phyloP scores from a whole-genome alignment of 176 grass and related monocot genomes.

The Raddia distichophylla region DNA sequence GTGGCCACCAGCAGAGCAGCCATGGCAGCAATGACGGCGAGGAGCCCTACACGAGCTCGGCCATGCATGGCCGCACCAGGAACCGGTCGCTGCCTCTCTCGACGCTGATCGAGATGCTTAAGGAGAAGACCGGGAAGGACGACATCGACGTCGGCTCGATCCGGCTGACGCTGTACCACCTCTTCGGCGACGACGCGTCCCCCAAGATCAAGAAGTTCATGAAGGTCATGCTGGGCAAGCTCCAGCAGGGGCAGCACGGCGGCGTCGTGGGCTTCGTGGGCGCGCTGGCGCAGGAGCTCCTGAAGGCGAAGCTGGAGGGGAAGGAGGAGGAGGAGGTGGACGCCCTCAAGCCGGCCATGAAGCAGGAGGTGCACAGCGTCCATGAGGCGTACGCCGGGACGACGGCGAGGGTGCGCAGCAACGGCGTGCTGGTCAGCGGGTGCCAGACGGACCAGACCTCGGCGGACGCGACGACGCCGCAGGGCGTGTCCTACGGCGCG shows the following conservation, averaged over 20 bases:
- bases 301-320: conserved; percentile 70
- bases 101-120: conserved; percentile 75
- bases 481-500: conserved; percentile 76
- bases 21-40: not conserved
- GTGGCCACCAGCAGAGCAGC: not conserved
- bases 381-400: conserved; percentile 62
- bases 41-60: not conserved
- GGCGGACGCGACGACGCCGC: conserved; percentile 59
- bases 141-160: conserved; percentile 83
- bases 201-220: conserved; percentile 95
- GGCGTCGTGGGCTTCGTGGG: conserved; percentile 55
- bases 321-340: conserved; percentile 32
- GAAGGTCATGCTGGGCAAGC: conserved; percentile 61
- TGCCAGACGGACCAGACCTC: conserved; percentile 95
- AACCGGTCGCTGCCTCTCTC: conserved; percentile 73
- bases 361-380: conserved; percentile 46
- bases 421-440: conserved; percentile 81
- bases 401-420: conserved; percentile 37
- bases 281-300: conserved; percentile 65
- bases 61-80: not conserved
- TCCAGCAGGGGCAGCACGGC: conserved; percentile 47
- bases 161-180: conserved; percentile 71
- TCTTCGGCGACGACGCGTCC: conserved; percentile 83
- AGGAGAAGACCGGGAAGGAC: conserved; percentile 70
- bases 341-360: conserved; percentile 33